Percentiles rank a stretch among this genome's conserved stretches.
phyloP scores from a whole-genome alignment of 2,329 filamentous ascomycete species.

The Trichoderma sp. region DNA sequence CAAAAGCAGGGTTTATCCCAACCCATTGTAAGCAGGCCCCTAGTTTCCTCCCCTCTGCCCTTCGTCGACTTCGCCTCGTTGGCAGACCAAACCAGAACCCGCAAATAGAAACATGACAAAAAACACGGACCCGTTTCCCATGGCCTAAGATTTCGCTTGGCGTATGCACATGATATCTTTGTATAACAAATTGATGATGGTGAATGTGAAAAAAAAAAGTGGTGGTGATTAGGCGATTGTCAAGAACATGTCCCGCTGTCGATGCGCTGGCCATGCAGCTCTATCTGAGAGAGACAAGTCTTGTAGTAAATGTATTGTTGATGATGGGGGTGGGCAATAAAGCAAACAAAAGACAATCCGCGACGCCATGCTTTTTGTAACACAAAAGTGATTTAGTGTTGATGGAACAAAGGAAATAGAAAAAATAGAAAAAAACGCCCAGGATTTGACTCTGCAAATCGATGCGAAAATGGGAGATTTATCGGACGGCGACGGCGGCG shows the following conservation, averaged over 20 bases:
- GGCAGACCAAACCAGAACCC: background rate
- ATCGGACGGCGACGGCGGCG: slow-evolving; percentile 42
- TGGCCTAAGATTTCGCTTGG: background rate
- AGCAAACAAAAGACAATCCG: background rate
- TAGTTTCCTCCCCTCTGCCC: background rate
- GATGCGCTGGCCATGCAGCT: slow-evolving; percentile 21
- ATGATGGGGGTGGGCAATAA: background rate
- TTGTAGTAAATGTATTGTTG: background rate
- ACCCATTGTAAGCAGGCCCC: slow-evolving; percentile 10
- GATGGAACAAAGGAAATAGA: background rate
- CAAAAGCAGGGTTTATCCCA: background rate
- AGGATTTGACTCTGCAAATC: background rate
- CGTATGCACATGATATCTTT: slow-evolving; percentile 23
- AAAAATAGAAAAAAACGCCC: background rate
- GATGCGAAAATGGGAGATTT: background rate
- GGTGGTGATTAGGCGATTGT: slow-evolving; percentile 2
- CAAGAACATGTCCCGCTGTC: slow-evolving; percentile 10
- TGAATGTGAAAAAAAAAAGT: background rate
- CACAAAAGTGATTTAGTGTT: background rate
- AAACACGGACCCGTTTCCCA: slow-evolving; percentile 1
- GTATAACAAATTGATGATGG: slow-evolving; percentile 7
- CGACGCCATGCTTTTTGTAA: slow-evolving; percentile 21
- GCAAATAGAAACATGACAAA: slow-evolving; percentile 18
- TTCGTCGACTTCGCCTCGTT: slow-evolving; percentile 16
- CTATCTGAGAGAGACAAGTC: background rate